Conservation (phyloP, 306 rosid species). For the Cucumis cinereus region DNA sequence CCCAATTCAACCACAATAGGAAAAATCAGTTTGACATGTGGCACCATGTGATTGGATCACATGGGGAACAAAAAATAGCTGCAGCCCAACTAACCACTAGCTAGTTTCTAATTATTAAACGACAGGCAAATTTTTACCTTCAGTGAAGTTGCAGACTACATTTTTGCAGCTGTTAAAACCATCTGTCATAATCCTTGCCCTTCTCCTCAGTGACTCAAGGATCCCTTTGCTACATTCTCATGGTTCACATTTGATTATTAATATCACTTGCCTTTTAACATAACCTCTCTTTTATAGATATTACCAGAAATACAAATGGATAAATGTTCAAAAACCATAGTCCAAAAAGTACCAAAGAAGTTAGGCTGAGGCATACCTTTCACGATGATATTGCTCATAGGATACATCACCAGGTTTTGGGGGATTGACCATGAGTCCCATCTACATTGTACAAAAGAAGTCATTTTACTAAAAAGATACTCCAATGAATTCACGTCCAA, state of each 20-base stretch:
- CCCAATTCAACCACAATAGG: too few species aligned
- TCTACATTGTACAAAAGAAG: constrained; percentile 25
- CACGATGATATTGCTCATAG: constrained; percentile 62
- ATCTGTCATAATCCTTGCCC: constrained; percentile 94
- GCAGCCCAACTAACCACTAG: too few species aligned
- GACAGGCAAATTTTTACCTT: constrained; percentile 36
- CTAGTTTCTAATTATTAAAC: not conserved
- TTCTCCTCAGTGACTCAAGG: constrained; percentile 78
- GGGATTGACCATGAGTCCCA: constrained; percentile 94
- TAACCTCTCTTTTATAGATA: not conserved
- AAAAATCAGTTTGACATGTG: too few species aligned
- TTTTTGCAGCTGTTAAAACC: constrained; percentile 99
- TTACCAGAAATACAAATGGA: not conserved
- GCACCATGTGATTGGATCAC: too few species aligned
- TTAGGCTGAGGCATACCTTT: constrained; percentile 39
- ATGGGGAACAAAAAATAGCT: too few species aligned
- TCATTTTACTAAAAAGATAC: not conserved
- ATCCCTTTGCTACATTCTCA: constrained; percentile 63
- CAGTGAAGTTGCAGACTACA: constrained; percentile 92
- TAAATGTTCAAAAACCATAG: not conserved
- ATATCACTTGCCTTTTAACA: not conserved
- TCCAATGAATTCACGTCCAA: not conserved
- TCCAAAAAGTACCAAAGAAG: not conserved
- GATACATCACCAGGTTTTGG: constrained; percentile 92
- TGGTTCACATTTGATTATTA: not conserved